Evolutionary conservation across 108 stramenopile species (phyloP).

Genomic region (Nitzschia sp.): DNA sequence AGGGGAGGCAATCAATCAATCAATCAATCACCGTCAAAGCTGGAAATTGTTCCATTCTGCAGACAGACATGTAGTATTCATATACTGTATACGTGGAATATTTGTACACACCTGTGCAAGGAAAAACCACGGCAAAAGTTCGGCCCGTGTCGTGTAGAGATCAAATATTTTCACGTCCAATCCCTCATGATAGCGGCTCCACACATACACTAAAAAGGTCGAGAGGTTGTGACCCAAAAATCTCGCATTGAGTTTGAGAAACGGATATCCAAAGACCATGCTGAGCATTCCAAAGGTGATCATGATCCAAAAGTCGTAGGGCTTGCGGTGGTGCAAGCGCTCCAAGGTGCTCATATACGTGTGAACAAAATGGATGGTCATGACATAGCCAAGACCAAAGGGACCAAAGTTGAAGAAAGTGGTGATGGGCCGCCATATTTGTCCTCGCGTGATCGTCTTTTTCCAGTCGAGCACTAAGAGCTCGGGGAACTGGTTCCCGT

Average conservation of each 20-base stretch:
- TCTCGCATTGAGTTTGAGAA: conserved; percentile 65
- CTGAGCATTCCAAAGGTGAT: conserved; percentile 77
- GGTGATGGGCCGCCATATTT: conserved; percentile 90
- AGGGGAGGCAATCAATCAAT: conserved; percentile 31
- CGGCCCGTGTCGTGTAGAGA: conserved; percentile 82
- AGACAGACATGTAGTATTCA: neutral
- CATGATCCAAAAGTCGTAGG: conserved; percentile 95
- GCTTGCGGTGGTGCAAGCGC: conserved; percentile 83
- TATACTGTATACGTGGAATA: neutral
- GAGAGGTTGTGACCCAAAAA: conserved; percentile 94
- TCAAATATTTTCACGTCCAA: conserved; percentile 93
- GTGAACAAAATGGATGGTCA: conserved; percentile 94
- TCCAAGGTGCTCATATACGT: conserved; percentile 96
- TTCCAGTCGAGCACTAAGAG: conserved; percentile 80
- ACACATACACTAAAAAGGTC: conserved; percentile 94
- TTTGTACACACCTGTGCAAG: conserved; percentile 65
- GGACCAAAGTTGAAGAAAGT: conserved; percentile 91
- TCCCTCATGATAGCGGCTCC: conserved; percentile 95
- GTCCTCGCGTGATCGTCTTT: conserved; percentile 54
- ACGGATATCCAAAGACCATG: conserved; percentile 80
- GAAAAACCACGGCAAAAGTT: conserved; percentile 87
- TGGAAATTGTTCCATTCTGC: too few species aligned
- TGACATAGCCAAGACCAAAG: conserved; percentile 76
- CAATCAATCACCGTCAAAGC: neutral
- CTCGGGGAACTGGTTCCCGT: conserved; percentile 83